These are phyloP conservation scores for Epichloe gansuensis DNA, from an alignment of 2,329 filamentous ascomycete species.

Conservation along the genomic window DNA sequence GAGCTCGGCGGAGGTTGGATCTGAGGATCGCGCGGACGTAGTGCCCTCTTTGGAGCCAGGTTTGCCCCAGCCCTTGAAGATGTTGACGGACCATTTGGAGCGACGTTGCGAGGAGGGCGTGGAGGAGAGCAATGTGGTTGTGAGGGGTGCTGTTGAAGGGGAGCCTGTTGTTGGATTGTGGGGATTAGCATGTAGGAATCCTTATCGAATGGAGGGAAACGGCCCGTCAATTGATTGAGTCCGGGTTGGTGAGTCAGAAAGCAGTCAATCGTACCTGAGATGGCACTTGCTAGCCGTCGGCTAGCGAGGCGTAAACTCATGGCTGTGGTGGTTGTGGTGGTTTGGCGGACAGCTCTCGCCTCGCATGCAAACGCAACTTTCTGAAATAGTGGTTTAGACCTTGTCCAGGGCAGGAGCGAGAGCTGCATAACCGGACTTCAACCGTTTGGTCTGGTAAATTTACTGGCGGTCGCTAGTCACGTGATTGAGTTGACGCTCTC, in stretches of 20 bases:
- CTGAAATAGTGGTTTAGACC: neutral
- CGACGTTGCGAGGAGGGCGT: slow-evolving; percentile 20
- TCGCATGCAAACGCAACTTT: neutral
- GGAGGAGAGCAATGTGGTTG: slow-evolving; percentile 9
- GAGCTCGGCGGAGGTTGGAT: slow-evolving; percentile 20
- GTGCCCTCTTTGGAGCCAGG: slow-evolving; percentile 16
- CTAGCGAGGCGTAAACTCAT: slow-evolving; percentile 57
- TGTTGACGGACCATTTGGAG: slow-evolving; percentile 29
- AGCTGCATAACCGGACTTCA: slow-evolving; percentile 11
- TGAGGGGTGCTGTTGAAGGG: slow-evolving; percentile 7
- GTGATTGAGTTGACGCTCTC: neutral
- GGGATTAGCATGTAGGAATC: neutral
- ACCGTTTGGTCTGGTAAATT: slow-evolving; percentile 6
- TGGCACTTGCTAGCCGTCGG: slow-evolving; percentile 37
- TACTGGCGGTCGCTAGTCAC: no score
- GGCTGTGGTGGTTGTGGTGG: slow-evolving; percentile 7
- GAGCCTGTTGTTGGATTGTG: slow-evolving; percentile 3
- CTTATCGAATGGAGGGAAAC: neutral
- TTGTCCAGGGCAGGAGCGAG: neutral
- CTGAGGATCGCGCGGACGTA: slow-evolving; percentile 15
- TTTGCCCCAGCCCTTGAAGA: slow-evolving; percentile 25
- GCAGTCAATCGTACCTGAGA: slow-evolving; percentile 37
- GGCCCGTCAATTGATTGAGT: no score
- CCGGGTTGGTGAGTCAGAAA: neutral
- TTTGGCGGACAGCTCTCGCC: neutral